These are phyloP conservation scores for Beta vulgaris DNA, from an alignment of 148 eudicot species.

Conservation along the genomic window DNA sequence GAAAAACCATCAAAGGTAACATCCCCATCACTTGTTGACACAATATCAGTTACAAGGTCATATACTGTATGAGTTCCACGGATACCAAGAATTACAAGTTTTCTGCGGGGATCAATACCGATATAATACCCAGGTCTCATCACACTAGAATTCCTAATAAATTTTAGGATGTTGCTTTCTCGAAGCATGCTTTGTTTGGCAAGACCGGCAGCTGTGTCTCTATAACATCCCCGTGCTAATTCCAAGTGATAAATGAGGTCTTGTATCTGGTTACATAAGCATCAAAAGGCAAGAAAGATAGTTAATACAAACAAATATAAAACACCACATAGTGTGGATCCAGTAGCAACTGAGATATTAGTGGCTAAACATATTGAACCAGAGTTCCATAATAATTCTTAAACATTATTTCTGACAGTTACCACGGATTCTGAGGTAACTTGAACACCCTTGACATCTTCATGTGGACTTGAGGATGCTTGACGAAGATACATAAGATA, in stretches of 20 bases:
- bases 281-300: not conserved
- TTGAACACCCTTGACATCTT: conserved; percentile 72
- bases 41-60: conserved; percentile 85
- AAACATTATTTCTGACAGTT: conserved; percentile 27
- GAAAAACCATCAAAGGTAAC: conserved; percentile 75
- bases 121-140: conserved; percentile 95
- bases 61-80: conserved; percentile 92
- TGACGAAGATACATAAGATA: conserved; percentile 88
- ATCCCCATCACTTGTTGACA: conserved; percentile 78
- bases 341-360: not conserved
- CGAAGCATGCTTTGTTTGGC: conserved; percentile 91
- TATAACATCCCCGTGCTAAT: conserved; percentile 81
- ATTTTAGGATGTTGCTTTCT: conserved; percentile 73
- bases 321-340: not conserved
- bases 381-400: not conserved
- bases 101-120: conserved; percentile 71
- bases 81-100: conserved; percentile 87
- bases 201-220: conserved; percentile 59
- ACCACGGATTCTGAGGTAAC: conserved; percentile 69
- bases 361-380: not conserved
- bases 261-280: conserved; percentile 49
- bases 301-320: not conserved
- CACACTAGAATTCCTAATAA: conserved; percentile 68
- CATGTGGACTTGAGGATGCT: conserved; percentile 58
- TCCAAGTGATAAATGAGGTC: conserved; percentile 88